phyloP scores from a whole-genome alignment of 805 yeast genomes.

The Barnettozyma sucrosica region DNA sequence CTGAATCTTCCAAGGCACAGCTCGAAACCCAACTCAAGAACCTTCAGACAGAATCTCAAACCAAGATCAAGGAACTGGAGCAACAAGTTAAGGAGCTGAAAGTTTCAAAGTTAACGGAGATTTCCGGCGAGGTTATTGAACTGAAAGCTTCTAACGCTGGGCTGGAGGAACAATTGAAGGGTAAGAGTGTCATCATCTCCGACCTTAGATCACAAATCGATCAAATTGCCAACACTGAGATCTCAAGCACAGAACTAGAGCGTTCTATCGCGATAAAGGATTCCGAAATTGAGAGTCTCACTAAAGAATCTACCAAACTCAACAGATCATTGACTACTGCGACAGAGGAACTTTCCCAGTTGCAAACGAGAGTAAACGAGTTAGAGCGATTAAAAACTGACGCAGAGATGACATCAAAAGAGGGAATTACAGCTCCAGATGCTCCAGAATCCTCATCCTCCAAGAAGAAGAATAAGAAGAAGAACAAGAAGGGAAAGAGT shows the following conservation, averaged over 20 bases:
- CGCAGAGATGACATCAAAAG: background rate
- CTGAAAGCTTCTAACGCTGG: background rate
- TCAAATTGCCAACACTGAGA: background rate
- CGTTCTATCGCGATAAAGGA: background rate
- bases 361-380: conserved; percentile 5
- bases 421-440: background rate
- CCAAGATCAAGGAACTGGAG: conserved; percentile 12
- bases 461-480: conserved; percentile 20
- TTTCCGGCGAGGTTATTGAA: background rate
- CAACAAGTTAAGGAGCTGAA: background rate
- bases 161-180: background rate
- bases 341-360: background rate
- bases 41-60: background rate
- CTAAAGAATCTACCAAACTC: conserved; percentile 1
- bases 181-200: background rate
- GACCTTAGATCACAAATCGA: background rate
- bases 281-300: conserved; percentile 4
- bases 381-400: conserved; percentile 11
- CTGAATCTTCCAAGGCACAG: background rate
- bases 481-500: conserved; percentile 7
- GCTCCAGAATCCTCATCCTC: background rate
- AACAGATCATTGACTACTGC: background rate
- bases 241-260: background rate
- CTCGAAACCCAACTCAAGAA: background rate
- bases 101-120: conserved; percentile 2